These are phyloP conservation scores for Rosellinia necatrix DNA, from an alignment of 2,329 filamentous ascomycete species.

Conservation along the genomic window DNA sequence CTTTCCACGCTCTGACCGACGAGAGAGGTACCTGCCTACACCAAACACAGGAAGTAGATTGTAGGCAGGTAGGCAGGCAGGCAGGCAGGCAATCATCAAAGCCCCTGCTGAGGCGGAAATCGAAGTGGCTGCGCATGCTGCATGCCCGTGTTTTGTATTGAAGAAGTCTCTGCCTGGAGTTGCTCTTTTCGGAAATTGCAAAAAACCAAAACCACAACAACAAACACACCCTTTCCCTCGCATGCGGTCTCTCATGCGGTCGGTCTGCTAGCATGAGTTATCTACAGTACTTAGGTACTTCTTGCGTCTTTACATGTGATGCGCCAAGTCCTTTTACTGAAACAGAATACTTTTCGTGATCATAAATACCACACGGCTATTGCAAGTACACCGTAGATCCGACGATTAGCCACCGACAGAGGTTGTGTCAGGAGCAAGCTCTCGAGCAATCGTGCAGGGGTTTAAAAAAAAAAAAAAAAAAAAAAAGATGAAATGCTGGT, in stretches of 20 bases:
- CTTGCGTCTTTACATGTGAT: constrained; percentile 29
- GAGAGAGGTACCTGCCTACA: too few species aligned
- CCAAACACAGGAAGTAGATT: too few species aligned
- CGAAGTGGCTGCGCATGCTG: neutral
- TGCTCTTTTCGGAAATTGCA: neutral
- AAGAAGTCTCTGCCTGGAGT: neutral
- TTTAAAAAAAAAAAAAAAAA: too few species aligned
- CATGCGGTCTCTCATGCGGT: too few species aligned
- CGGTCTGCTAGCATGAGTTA: too few species aligned
- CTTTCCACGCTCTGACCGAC: too few species aligned
- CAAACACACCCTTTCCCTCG: neutral
- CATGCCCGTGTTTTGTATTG: neutral
- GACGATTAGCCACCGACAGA: neutral
- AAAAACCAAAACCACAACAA: constrained; percentile 3
- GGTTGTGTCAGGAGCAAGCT: too few species aligned
- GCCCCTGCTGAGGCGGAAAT: neutral
- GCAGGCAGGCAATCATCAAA: too few species aligned
- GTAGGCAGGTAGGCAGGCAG: too few species aligned
- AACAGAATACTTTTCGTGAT: constrained; percentile 1
- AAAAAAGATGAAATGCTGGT: too few species aligned
- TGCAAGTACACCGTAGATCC: neutral
- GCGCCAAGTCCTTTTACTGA: constrained; percentile 20
- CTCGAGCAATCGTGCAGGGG: too few species aligned
- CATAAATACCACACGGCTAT: too few species aligned
- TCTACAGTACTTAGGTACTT: neutral